These are phyloP conservation scores for Reticulascus tulasneorum DNA, from an alignment of 2,329 filamentous ascomycete species.

Conservation along the genomic window DNA sequence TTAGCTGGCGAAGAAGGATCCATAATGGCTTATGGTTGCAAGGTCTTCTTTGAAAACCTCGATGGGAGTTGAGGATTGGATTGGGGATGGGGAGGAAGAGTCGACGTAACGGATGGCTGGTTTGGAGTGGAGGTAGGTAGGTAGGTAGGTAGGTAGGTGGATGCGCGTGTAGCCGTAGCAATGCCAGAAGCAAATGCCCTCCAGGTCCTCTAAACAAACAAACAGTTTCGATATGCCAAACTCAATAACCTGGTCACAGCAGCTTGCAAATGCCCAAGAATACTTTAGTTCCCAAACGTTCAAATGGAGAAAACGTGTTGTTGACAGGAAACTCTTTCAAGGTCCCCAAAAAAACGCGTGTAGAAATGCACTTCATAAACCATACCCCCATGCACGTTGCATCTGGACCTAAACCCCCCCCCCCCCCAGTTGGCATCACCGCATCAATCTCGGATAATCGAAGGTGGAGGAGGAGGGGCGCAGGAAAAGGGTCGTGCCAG, in stretches of 20 bases:
- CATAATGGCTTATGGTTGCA: slow-evolving; percentile 5
- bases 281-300: no score
- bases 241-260: no score
- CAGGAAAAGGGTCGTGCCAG: neutral
- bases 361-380: no score
- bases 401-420: no score
- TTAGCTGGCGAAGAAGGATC: slow-evolving; percentile 35
- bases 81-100: neutral
- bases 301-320: slow-evolving; percentile 4
- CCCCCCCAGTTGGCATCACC: no score
- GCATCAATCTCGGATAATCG: no score
- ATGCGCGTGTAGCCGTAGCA: slow-evolving; percentile 14
- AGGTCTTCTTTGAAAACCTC: neutral
- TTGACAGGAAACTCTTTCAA: no score
- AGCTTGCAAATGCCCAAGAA: no score
- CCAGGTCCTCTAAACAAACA: slow-evolving; percentile 7
- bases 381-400: no score
- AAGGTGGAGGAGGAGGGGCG: neutral
- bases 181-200: slow-evolving; percentile 5
- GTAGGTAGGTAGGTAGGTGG: neutral
- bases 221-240: no score
- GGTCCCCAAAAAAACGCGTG: no score
- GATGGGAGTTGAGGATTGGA: neutral
- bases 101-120: neutral
- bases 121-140: neutral